These are phyloP conservation scores for Ramularia collo-cygni DNA, from an alignment of 2,329 filamentous ascomycete species.

Conservation along the genomic window DNA sequence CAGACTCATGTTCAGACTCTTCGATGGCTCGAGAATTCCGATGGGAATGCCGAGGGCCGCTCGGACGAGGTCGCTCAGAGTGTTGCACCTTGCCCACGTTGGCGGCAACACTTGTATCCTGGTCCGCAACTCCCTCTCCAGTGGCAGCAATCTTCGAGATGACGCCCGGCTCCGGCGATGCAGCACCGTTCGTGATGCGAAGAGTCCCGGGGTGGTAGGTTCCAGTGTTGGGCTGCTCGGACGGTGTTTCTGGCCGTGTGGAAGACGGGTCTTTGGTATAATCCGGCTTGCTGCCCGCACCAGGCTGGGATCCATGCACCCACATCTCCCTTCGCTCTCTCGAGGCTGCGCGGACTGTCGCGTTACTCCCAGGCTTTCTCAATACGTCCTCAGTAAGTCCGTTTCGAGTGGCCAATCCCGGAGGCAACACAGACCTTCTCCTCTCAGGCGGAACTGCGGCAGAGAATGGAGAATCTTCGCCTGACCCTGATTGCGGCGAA, in stretches of 20 bases:
- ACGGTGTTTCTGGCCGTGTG: constrained; percentile 33
- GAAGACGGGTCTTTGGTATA: constrained; percentile 4
- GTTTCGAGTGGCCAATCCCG: constrained; percentile 29
- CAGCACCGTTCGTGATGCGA: constrained; percentile 41
- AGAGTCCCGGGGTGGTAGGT: constrained; percentile 38
- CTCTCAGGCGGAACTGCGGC: constrained; percentile 7
- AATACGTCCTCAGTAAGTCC: constrained; percentile 15
- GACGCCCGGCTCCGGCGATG: constrained; percentile 39
- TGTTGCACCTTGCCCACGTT: too few species aligned
- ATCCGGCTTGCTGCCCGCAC: too few species aligned
- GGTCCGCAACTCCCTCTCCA: neutral
- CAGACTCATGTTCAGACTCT: too few species aligned
- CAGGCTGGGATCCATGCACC: constrained; percentile 6
- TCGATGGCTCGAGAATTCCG: too few species aligned
- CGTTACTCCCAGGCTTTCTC: constrained; percentile 3
- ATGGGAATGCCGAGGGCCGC: too few species aligned
- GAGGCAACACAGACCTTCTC: constrained; percentile 34
- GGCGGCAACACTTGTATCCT: too few species aligned
- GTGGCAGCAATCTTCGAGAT: constrained; percentile 9
- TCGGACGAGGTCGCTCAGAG: too few species aligned
- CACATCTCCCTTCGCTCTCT: constrained; percentile 11
- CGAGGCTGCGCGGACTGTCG: constrained; percentile 3
- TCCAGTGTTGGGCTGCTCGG: constrained; percentile 38
- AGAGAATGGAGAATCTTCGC: constrained; percentile 14
- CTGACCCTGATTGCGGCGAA: constrained; percentile 13